Evolutionary conservation across 345 rosid species (phyloP).

Genomic region (Boechera retrofracta): DNA sequence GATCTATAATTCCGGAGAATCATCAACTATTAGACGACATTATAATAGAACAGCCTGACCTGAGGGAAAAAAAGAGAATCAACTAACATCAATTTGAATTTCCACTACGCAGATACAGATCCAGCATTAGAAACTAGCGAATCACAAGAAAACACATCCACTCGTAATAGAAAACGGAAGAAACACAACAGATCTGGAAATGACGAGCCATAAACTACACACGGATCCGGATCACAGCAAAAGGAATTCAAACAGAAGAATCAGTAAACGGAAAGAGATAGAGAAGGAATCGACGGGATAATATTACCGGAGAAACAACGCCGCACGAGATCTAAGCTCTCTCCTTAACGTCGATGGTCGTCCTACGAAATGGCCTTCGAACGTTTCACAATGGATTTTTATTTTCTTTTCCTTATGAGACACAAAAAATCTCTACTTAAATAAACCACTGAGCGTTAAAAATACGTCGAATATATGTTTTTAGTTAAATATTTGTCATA

Average conservation of each 20-base stretch:
- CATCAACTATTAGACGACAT: background rate
- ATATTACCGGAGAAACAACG: conserved; percentile 35
- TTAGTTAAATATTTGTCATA: background rate
- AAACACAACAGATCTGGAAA: conserved; percentile 35
- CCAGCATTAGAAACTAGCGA: conserved; percentile 29
- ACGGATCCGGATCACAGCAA: conserved; percentile 8
- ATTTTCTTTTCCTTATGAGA: background rate
- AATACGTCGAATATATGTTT: conserved; percentile 43
- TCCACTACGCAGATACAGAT: conserved; percentile 20
- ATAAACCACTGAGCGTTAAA: conserved; percentile 42
- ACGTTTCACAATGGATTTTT: conserved; percentile 28
- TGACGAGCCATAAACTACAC: conserved; percentile 7
- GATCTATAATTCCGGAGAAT: conserved; percentile 6
- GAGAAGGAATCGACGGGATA: conserved; percentile 17
- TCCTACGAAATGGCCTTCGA: conserved; percentile 20
- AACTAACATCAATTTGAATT: background rate
- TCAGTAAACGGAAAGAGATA: background rate
- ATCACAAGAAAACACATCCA: conserved; percentile 16
- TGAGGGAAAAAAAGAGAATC: background rate
- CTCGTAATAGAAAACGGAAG: background rate
- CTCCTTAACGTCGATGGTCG: conserved; percentile 34
- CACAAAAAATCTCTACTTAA: conserved; percentile 13
- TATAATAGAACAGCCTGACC: conserved; percentile 12
- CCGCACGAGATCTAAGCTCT: conserved; percentile 38
- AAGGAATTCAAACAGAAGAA: background rate